Evolutionary conservation across 1,284 basidiomycete genomes (phyloP), one percentile per base, ranked within the genome.

Genomic region (Porodaedalea pini): DNA sequence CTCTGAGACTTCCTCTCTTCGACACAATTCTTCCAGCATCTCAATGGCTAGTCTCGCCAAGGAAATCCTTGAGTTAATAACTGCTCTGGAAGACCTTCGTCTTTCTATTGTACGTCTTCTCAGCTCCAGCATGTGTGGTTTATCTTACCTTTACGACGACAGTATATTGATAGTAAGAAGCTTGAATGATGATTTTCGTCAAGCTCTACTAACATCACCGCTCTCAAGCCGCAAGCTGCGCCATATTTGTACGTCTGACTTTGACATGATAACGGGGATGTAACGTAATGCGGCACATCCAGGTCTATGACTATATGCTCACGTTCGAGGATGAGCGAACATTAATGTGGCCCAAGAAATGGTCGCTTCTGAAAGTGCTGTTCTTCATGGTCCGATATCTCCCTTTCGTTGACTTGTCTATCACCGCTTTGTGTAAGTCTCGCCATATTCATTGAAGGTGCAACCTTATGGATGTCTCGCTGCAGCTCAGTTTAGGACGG

Each of bases 311-410:
- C 25, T 51, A 51, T 31, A 8, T 31, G 11, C 49, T 51, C 13
- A 51, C 49, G 15, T 51, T 51, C 51, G 36, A 41, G 21, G 5
- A 36, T 31, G 40, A 54, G 31, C 37, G 37, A 13, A 54, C 21
- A 7, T 34, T 54, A 2, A 44, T 54, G 10, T 54, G 51, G 51
- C 36, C 7, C 3, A 25, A 21, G 19, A 19, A 39, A 19, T 41
- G 36, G 51, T 25, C 21, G 2, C 3, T 54, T n/a, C 19, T 27
- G 8, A 54, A 54, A 31, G 39, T 44, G 7, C 27, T 54, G 37
- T 54, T 54, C 39, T 41, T 54, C 31, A 13, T 54, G 21, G 37
- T 34, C n/a, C 51, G 51, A 4, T 54, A 54, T 23, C 21, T 54
- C 13, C 37, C 51, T 15, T 41, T 54, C 51, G 19, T 43, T 10